Percentiles rank a stretch among this genome's conserved stretches.
Evolutionary conservation across 2,329 filamentous ascomycete species (phyloP).

Genomic region (Colletotrichum magnum): DNA sequence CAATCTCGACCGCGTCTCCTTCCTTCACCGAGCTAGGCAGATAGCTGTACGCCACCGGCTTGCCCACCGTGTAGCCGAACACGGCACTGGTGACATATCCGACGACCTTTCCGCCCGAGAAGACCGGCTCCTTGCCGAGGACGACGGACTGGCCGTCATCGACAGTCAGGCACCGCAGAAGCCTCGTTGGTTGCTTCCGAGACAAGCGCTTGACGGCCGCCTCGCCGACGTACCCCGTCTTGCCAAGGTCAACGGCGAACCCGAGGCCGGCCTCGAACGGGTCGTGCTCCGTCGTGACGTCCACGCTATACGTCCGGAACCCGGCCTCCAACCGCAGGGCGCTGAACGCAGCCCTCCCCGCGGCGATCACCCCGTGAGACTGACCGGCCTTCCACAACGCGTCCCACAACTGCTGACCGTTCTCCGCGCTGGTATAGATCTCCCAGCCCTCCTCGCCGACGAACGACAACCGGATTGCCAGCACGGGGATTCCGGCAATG

Average conservation of each 20-base stretch:
- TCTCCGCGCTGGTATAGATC: conserved; percentile 71
- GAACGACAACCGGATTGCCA: conserved; percentile 68
- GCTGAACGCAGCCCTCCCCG: conserved; percentile 71
- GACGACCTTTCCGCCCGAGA: conserved; percentile 57
- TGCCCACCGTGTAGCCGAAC: conserved; percentile 71
- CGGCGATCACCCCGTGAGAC: conserved; percentile 68
- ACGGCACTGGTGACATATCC: conserved; percentile 74
- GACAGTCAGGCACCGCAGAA: conserved; percentile 65
- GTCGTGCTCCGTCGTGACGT: conserved; percentile 73
- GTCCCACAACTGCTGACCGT: conserved; percentile 72
- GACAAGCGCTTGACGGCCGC: conserved; percentile 60
- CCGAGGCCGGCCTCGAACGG: conserved; percentile 72
- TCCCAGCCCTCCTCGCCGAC: conserved; percentile 76
- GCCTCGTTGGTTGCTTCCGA: conserved; percentile 47
- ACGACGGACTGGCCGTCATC: conserved; percentile 70
- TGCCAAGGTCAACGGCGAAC: conserved; percentile 62
- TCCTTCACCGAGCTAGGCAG: conserved; percentile 62
- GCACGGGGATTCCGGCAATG: conserved; percentile 70
- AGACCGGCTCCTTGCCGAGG: conserved; percentile 75
- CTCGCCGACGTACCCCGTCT: conserved; percentile 66
- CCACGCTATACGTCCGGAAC: conserved; percentile 68
- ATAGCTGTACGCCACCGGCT: conserved; percentile 72
- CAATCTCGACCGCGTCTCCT: conserved; percentile 68
- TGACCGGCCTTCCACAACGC: conserved; percentile 68
- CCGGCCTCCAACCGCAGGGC: conserved; percentile 72